A percentile compares a stretch with the other conserved stretches of the same genome.
These are phyloP conservation scores for Colletotrichum sp. DNA, from an alignment of 2,329 filamentous ascomycete genomes.

Conservation along the genomic window DNA sequence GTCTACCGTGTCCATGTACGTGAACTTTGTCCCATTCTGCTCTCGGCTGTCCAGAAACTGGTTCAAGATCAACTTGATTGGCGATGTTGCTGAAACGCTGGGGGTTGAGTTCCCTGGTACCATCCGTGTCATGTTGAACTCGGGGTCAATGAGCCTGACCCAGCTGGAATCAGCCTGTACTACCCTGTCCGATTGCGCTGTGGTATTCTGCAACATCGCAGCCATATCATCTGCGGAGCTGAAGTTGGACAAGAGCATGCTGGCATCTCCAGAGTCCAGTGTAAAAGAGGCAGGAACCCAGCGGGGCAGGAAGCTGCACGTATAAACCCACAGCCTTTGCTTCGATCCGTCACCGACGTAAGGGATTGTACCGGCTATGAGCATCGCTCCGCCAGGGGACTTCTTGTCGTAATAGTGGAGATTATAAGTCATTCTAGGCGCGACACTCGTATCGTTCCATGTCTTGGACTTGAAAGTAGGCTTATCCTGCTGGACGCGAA, in stretches of 20 bases:
- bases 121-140: not conserved
- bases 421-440: not conserved
- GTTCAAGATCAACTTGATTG: not conserved
- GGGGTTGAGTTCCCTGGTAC: not conserved
- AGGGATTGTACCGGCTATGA: not conserved
- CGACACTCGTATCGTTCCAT: not conserved
- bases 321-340: not conserved
- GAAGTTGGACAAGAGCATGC: not conserved
- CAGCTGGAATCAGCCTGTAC: not conserved
- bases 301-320: not conserved
- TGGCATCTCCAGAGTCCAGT: not conserved
- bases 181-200: too few relatives aligned
- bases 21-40: not conserved
- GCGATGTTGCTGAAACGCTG: not conserved
- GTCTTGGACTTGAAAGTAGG: not conserved
- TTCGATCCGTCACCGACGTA: not conserved
- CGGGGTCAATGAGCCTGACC: not conserved
- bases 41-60: not conserved
- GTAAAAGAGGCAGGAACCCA: not conserved
- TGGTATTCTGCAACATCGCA: not conserved
- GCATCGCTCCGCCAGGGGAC: not conserved
- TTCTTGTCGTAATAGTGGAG: not conserved
- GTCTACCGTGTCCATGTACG: not conserved
- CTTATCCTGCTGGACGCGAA: not conserved
- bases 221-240: not conserved